A percentile compares a stretch with the other conserved stretches of the same genome.
These are phyloP conservation scores for Xylariaceae sp. DNA, from an alignment of 2,329 filamentous ascomycete species.

Conservation along the genomic window DNA sequence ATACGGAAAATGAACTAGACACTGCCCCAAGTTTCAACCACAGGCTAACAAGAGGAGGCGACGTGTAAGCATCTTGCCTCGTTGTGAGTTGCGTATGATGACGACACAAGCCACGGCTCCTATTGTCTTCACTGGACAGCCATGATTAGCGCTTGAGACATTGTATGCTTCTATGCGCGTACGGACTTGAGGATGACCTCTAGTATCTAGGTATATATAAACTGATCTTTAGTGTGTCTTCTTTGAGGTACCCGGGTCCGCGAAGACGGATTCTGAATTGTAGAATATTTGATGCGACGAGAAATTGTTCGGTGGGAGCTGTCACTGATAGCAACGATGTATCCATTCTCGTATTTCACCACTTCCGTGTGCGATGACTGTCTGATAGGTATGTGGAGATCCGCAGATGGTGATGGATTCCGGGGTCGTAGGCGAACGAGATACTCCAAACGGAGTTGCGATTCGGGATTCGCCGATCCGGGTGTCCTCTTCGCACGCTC, in stretches of 20 bases:
- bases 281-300: neutral
- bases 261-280: neutral
- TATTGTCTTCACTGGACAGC: neutral
- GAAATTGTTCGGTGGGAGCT: neutral
- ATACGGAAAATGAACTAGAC: neutral
- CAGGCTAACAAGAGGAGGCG: too few relatives aligned
- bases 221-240: too few relatives aligned
- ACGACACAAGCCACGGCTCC: neutral
- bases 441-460: neutral
- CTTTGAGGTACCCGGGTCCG: too few relatives aligned
- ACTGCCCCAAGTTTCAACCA: neutral
- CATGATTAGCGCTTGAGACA: neutral
- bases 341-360: neutral
- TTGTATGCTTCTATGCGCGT: too few relatives aligned
- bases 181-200: too few relatives aligned
- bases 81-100: neutral
- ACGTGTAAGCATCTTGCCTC: too few relatives aligned
- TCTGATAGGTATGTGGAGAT: neutral
- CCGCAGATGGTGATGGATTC: neutral
- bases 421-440: neutral
- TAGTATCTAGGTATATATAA: too few relatives aligned
- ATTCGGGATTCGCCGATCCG: neutral
- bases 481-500: too few relatives aligned
- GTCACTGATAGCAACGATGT: neutral
- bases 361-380: neutral